Evolutionary conservation across 139 green algal genomes (phyloP), one percentile per base, ranked within the genome.

Genomic region (Coelastrella sp.): DNA sequence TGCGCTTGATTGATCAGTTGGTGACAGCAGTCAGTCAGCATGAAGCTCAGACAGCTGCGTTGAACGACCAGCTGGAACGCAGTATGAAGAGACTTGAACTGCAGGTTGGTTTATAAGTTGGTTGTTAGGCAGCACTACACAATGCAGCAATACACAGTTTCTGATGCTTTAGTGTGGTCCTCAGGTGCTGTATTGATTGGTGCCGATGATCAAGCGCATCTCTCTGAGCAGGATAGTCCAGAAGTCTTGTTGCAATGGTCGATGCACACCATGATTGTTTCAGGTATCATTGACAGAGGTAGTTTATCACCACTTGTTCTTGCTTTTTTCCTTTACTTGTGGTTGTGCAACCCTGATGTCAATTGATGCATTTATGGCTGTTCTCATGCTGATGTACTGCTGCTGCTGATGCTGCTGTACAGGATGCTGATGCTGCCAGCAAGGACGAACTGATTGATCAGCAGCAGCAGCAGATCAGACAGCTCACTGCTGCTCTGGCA

Each of bases 351-450:
- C n/a, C n/a, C n/a, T n/a, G n/a, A n/a, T n/a, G n/a, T n/a, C n/a
- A n/a, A n/a, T n/a, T n/a, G 48, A 57, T 57, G 48, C 48, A 4
- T 57, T 57, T n/a, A n/a, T n/a, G n/a, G n/a, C n/a, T n/a, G n/a
- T n/a, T n/a, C n/a, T n/a, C n/a, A n/a, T n/a, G n/a, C n/a, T n/a
- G n/a, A n/a, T n/a, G n/a, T n/a, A n/a, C n/a, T n/a, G n/a, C n/a
- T n/a, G n/a, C 53, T 63, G 53, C 19, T 63, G 53, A 8, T 27
- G 53, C 19, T 63, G 53, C 53, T 63, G 53, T 27, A 27, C 71
- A 79, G 43, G 71, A 79, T 79, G 71, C 71, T 43, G 71, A 79
- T 5, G 27, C 30, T 15, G 71, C 71, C n/a, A 79, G 71, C 71
- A 79, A 79, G 45, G 71, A 79, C 15, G 71, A 79, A 30, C n/a